Evolutionary conservation across 768 basidiomycete genomes (phyloP).

Genomic region (Mrakia blollopis): DNA sequence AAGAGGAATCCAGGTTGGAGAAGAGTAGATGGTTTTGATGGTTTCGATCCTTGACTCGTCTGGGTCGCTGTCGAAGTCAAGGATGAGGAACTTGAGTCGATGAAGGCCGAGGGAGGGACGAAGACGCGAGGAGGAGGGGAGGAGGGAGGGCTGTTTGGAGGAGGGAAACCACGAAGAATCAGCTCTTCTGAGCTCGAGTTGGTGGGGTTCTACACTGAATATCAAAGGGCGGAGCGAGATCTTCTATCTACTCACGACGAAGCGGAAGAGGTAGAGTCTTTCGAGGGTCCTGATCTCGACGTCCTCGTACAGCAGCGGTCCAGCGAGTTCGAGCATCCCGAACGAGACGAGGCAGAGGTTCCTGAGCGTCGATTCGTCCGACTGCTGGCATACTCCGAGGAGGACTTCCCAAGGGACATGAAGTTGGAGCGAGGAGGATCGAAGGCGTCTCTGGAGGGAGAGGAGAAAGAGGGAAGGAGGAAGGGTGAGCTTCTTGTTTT

Average conservation of each 20-base stretch:
- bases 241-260: neutral
- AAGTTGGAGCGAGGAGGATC: neutral
- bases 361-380: neutral
- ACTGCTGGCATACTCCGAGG: neutral
- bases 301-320: neutral
- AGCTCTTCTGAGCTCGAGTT: no score
- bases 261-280: neutral
- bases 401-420: neutral
- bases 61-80: neutral
- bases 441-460: neutral
- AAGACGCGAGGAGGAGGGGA: neutral
- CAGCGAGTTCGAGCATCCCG: neutral
- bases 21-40: no score
- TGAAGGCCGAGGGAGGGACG: no score
- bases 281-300: neutral
- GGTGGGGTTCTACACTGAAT: no score
- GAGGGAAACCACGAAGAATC: no score
- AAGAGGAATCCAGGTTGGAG: neutral
- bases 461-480: neutral
- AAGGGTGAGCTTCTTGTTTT: neutral
- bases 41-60: no score
- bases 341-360: conserved; percentile 1
- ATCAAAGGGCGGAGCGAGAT: neutral
- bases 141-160: neutral
- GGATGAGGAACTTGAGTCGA: no score